Percentiles rank a stretch among this genome's conserved stretches.
Conservation (phyloP, 2,329 filamentous ascomycete species). For the Ophiostoma triangulosporum region DNA sequence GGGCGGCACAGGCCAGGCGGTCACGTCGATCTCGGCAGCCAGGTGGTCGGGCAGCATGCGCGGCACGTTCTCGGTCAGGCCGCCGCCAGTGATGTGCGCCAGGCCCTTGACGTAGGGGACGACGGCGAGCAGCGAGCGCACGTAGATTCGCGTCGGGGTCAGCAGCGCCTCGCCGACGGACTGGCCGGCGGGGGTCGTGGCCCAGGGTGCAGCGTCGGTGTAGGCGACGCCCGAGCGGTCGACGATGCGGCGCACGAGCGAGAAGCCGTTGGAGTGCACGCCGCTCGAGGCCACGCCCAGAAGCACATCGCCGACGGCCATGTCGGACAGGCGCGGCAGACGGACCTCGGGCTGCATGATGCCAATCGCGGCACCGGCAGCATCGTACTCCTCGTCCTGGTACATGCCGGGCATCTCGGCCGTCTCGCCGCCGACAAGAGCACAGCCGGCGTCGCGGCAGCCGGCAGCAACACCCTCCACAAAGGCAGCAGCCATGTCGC, state of each 20-base stretch:
- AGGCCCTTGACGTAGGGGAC: slow-evolving; percentile 70
- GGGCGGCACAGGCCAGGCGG: slow-evolving; percentile 58
- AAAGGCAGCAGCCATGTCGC: slow-evolving; percentile 67
- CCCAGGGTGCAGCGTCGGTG: slow-evolving; percentile 65
- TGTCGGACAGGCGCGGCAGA: slow-evolving; percentile 61
- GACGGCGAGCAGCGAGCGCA: slow-evolving; percentile 58
- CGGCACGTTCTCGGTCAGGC: slow-evolving; percentile 84
- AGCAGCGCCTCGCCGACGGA: slow-evolving; percentile 66
- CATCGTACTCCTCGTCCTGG: slow-evolving; percentile 77
- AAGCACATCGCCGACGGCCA: slow-evolving; percentile 72
- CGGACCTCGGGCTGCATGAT: slow-evolving; percentile 57
- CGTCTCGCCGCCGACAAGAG: slow-evolving; percentile 91
- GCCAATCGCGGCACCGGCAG: slow-evolving; percentile 79
- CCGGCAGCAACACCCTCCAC: slow-evolving; percentile 82
- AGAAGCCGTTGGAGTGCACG: slow-evolving; percentile 94
- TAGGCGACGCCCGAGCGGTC: slow-evolving; percentile 59
- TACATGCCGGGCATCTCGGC: slow-evolving; percentile 98
- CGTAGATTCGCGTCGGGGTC: slow-evolving; percentile 88
- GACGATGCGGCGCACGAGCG: slow-evolving; percentile 83
- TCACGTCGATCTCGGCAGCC: slow-evolving; percentile 67
- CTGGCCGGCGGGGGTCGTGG: slow-evolving; percentile 25
- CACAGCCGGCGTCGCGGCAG: slow-evolving; percentile 73
- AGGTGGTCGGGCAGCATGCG: slow-evolving; percentile 75
- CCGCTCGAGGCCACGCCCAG: slow-evolving; percentile 76
- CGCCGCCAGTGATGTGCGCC: slow-evolving; percentile 93